Conservation (phyloP, 2,329 filamentous ascomycete species). For the Rhexocercosporidium sp. region DNA sequence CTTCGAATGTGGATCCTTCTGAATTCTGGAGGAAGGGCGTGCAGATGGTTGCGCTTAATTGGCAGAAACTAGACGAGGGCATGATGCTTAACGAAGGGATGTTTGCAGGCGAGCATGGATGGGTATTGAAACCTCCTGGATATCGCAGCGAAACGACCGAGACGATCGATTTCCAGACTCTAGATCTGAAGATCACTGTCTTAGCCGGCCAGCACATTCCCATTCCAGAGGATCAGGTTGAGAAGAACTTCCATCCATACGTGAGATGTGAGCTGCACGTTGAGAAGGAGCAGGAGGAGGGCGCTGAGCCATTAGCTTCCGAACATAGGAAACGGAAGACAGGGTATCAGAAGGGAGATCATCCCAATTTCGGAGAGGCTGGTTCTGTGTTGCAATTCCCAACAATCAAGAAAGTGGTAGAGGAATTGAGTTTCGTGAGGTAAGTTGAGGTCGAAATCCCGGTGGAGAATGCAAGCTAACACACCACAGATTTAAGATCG, state of each 20-base stretch:
- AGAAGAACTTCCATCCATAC: conserved; percentile 67
- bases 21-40: conserved; percentile 88
- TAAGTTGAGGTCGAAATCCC: conserved; percentile 49
- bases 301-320: conserved; percentile 50
- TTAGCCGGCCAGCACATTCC: conserved; percentile 80
- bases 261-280: conserved; percentile 83
- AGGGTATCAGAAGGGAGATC: conserved; percentile 57
- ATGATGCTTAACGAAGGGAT: conserved; percentile 97
- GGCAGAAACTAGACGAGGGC: conserved; percentile 87
- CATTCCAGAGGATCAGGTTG: conserved; percentile 59
- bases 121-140: conserved; percentile 81
- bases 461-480: not conserved
- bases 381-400: conserved; percentile 64
- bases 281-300: conserved; percentile 58
- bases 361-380: conserved; percentile 65
- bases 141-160: conserved; percentile 58
- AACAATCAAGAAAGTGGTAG: conserved; percentile 62
- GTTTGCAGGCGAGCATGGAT: conserved; percentile 82
- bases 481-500: conserved; percentile 70
- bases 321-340: conserved; percentile 65
- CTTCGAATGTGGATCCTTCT: conserved; percentile 85
- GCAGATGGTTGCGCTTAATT: conserved; percentile 91
- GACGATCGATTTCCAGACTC: conserved; percentile 50
- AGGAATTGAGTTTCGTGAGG: conserved; percentile 76
- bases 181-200: conserved; percentile 74